Conservation (phyloP, 1,139 yeast genomes). For the Yamadazyma sp. region DNA sequence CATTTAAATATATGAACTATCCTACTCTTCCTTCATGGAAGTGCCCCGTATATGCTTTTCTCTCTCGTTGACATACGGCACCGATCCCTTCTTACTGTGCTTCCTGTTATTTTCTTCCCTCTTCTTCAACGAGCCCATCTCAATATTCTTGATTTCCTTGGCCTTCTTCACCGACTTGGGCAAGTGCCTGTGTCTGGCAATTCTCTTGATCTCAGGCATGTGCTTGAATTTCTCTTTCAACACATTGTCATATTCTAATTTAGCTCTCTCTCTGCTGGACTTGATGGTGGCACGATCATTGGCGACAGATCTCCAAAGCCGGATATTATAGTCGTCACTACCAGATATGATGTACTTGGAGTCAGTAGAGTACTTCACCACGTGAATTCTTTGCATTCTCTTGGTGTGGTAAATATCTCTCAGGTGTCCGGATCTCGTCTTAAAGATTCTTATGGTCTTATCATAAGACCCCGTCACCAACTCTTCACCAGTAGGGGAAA, state of each 20-base stretch:
- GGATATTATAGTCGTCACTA: slow-evolving; percentile 92
- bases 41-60: slow-evolving; percentile 83
- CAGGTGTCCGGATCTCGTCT: slow-evolving; percentile 81
- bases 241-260: slow-evolving; percentile 87
- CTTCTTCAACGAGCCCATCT: slow-evolving; percentile 68
- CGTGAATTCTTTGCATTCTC: slow-evolving; percentile 94
- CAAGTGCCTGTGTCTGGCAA: slow-evolving; percentile 86
- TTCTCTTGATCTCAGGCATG: slow-evolving; percentile 95
- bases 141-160: slow-evolving; percentile 76
- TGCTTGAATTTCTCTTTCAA: slow-evolving; percentile 89
- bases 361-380: slow-evolving; percentile 84
- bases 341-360: slow-evolving; percentile 85
- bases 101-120: slow-evolving; percentile 81
- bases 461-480: slow-evolving; percentile 95
- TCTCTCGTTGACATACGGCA: slow-evolving; percentile 67
- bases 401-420: slow-evolving; percentile 95
- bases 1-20: too few relatives aligned
- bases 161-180: slow-evolving; percentile 89
- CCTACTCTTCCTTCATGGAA: slow-evolving; percentile 56
- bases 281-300: slow-evolving; percentile 80
- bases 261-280: slow-evolving; percentile 75
- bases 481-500: slow-evolving; percentile 96
- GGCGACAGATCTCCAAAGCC: slow-evolving; percentile 90
- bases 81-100: slow-evolving; percentile 70
- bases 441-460: slow-evolving; percentile 81